A percentile compares a stretch with the other conserved stretches of the same genome.
Conservation (phyloP, 345 rosid species). For the Eucalyptus dawsonii region DNA sequence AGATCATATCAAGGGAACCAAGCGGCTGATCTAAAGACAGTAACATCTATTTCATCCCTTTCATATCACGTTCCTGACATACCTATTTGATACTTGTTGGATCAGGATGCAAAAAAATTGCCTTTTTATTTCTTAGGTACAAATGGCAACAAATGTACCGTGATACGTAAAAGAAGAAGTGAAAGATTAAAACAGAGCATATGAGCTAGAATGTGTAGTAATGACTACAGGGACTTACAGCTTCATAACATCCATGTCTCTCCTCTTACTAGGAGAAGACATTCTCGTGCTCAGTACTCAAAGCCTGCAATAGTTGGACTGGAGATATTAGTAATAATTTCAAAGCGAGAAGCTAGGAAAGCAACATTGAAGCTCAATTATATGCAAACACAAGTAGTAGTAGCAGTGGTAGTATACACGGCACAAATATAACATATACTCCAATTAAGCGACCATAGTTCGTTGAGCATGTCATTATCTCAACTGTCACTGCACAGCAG, state of each 20-base stretch:
- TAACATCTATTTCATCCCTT: background rate
- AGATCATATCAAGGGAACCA: background rate
- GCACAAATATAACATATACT: background rate
- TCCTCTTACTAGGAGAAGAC: conserved; percentile 56
- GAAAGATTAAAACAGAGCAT: background rate
- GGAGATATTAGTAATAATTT: background rate
- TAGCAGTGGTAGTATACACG: background rate
- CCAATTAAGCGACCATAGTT: background rate
- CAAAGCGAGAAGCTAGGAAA: background rate
- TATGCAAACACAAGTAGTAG: background rate
- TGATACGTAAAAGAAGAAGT: background rate
- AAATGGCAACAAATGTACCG: background rate
- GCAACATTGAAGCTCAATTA: background rate
- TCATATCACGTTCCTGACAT: background rate
- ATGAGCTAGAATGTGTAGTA: background rate
- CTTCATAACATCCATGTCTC: conserved; percentile 56
- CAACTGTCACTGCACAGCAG: background rate
- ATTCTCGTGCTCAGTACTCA: background rate
- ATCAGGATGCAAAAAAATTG: background rate
- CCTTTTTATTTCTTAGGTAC: background rate
- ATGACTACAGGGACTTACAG: conserved; percentile 16
- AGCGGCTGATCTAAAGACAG: background rate
- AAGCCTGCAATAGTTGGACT: background rate
- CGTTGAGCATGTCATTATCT: background rate
- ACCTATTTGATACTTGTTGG: background rate